These are phyloP conservation scores for Psidium friedrichsthalianum DNA, from an alignment of 345 rosid genomes.

Conservation along the genomic window DNA sequence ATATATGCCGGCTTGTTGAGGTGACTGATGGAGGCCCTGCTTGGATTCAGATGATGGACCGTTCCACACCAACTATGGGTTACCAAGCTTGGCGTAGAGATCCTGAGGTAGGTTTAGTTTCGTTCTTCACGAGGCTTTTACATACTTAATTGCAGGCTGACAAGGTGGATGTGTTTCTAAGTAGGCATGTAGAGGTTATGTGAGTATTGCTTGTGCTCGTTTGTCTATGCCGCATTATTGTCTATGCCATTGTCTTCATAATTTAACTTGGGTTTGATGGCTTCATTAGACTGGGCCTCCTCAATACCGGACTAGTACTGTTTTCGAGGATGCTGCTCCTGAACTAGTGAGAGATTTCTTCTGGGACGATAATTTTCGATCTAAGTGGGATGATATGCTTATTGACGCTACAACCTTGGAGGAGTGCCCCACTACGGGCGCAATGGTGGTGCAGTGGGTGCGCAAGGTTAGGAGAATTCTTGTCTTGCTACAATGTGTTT, in stretches of 20 bases:
- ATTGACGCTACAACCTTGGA: slow-evolving; percentile 46
- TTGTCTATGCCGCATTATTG: not conserved
- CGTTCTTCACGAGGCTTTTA: not conserved
- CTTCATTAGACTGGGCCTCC: slow-evolving; percentile 69
- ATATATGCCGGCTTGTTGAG: slow-evolving; percentile 63
- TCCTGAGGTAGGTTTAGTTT: slow-evolving; percentile 39
- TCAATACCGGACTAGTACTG: slow-evolving; percentile 75
- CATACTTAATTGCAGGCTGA: not conserved
- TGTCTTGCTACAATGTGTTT: not conserved
- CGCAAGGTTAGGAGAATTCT: slow-evolving; percentile 52
- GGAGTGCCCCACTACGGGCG: slow-evolving; percentile 61
- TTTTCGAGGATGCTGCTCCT: slow-evolving; percentile 83
- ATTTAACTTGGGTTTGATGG: slow-evolving; percentile 7
- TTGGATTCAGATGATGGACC: slow-evolving; percentile 98
- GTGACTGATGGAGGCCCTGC: slow-evolving; percentile 86
- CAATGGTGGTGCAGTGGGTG: slow-evolving; percentile 83
- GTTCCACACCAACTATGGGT: slow-evolving; percentile 52
- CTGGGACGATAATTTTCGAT: slow-evolving; percentile 87
- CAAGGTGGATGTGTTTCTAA: not conserved
- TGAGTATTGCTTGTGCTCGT: not conserved
- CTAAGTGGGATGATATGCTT: slow-evolving; percentile 90
- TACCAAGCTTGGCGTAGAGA: slow-evolving; percentile 96
- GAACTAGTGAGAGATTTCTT: slow-evolving; percentile 90
- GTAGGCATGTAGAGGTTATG: not conserved
- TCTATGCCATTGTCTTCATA: slow-evolving; percentile 1